Base-by-base conservation (phyloP, 2,329 filamentous ascomycete genomes). In the Sporothrix curviconia region DNA sequence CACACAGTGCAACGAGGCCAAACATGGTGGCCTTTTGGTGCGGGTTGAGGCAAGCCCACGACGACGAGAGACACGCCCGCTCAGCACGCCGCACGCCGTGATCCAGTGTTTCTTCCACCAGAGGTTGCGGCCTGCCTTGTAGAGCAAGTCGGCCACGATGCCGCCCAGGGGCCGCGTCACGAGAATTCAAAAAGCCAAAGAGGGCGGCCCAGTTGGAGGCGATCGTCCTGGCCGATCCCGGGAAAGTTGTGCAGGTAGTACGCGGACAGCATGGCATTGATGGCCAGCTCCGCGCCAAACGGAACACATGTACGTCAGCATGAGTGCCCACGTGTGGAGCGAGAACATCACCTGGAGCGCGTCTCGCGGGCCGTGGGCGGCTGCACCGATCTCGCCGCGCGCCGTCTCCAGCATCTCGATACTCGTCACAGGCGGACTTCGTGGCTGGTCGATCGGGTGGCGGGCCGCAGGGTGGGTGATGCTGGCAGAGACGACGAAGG, bases 181-280 rank as follows among this genome's bases (percentile, higher is more conserved):
- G 55, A n/a, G 89, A 71, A 74, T 90, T 90, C 63, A 90, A 78
- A 56, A 90, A 84, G 25, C 86, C 87, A 68, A 89, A 90, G 76
- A 89, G 88, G 62, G 87, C 70, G 14, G 86, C 86, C 78, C 85
- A 83, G 68, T 79, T 78, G 61, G 81, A 77, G 0, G 81, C 77
- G 14, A 72, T 70, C 1, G 82, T 83, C n/a, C 68, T 84, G 78
- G 17, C 74, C 73, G 1, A 85, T 75, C n/a, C 66, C 56, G 1
- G 81, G 80, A 67, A 84, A 85, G 72, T 82, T 83, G 64, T 77
- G 75, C 63, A 77, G 71, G 71, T 83, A 83, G 74, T 83, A 85
- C 1, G 78, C 71, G 49, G 77, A 75, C 24, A 86, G 76, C 42
- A 84, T 71, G 4, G 78, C 72, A 74, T 86, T 84, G 70, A 86